These are phyloP conservation scores for Penicillium cataractarum DNA, from an alignment of 495 filamentous ascomycete species.

Conservation along the genomic window DNA sequence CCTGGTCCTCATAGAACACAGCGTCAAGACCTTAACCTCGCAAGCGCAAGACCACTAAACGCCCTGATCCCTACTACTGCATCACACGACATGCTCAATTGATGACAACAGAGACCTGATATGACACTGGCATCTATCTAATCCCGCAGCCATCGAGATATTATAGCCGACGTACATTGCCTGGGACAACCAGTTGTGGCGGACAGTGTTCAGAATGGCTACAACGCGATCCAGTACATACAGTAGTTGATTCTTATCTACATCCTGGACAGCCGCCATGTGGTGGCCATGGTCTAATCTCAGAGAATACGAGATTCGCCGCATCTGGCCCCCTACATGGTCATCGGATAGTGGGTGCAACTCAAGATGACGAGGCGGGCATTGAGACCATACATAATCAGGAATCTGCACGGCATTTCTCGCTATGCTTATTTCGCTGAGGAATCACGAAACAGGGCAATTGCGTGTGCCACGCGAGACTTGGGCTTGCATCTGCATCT, in stretches of 20 bases:
- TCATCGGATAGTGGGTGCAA: background rate
- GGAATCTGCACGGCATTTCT: background rate
- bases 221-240: background rate
- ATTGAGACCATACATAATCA: background rate
- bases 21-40: too few relatives aligned
- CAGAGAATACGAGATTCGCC: background rate
- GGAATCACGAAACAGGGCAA: background rate
- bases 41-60: too few relatives aligned
- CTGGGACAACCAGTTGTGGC: background rate
- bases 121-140: background rate
- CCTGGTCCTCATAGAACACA: too few relatives aligned
- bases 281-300: background rate
- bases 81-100: too few relatives aligned
- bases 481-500: background rate
- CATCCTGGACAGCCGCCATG: background rate
- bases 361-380: too few relatives aligned
- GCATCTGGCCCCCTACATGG: background rate
- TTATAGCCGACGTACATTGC: background rate
- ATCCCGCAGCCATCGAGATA: background rate
- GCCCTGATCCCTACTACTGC: too few relatives aligned
- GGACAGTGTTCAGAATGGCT: too few relatives aligned
- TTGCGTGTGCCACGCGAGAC: background rate
- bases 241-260: background rate
- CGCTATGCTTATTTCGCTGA: background rate
- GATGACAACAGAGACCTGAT: background rate